These are phyloP conservation scores for Phycomyces blakesleeanus DNA, from an alignment of 192 early-diverging fungal species.

Conservation along the genomic window DNA sequence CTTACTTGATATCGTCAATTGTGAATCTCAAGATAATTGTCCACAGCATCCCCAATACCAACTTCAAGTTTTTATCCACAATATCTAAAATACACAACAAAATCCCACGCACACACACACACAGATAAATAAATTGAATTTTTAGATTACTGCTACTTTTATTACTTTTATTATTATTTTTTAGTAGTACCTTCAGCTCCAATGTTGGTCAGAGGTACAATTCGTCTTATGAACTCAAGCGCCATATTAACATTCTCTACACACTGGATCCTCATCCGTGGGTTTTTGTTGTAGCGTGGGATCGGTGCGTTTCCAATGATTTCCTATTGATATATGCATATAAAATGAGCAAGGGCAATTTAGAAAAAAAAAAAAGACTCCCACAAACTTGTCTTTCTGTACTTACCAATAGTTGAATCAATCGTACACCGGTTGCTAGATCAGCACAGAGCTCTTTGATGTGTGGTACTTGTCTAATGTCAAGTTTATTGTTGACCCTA, in stretches of 20 bases:
- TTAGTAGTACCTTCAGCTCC: constrained; percentile 75
- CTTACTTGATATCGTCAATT: constrained; percentile 85
- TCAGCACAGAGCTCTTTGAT: constrained; percentile 39
- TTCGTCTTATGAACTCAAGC: constrained; percentile 84
- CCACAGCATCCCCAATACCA: constrained; percentile 96
- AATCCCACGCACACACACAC: neutral
- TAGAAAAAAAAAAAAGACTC: no score
- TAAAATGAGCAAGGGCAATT: constrained; percentile 16
- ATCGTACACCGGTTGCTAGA: constrained; percentile 50
- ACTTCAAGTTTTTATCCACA: constrained; percentile 86
- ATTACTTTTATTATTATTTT: neutral
- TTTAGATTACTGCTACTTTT: no score
- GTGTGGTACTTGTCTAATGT: constrained; percentile 42
- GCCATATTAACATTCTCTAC: constrained; percentile 95
- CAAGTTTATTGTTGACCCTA: constrained; percentile 79
- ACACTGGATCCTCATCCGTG: constrained; percentile 89
- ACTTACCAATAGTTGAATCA: constrained; percentile 57
- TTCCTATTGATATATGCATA: constrained; percentile 51
- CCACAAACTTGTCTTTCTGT: constrained; percentile 34
- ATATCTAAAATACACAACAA: constrained; percentile 73
- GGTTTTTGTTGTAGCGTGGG: constrained; percentile 83
- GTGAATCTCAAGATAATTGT: constrained; percentile 95
- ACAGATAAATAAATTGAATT: no score
- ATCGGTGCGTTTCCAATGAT: constrained; percentile 90
- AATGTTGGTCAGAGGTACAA: constrained; percentile 91